These are phyloP conservation scores for Panicum virgatum DNA, from an alignment of 202 grass and related monocot genomes.

Conservation along the genomic window DNA sequence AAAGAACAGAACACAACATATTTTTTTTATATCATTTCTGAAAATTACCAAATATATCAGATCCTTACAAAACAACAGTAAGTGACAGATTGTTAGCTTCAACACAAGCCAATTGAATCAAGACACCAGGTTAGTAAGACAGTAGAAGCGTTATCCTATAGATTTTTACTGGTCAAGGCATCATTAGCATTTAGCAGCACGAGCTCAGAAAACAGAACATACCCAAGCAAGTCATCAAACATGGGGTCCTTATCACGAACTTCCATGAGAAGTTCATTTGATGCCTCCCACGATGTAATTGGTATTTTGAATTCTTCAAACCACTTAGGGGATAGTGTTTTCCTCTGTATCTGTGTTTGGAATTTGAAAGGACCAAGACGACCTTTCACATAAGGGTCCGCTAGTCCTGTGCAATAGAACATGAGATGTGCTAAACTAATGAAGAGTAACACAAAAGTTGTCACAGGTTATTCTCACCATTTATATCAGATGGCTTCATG, in stretches of 20 bases:
- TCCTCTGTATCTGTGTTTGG: constrained; percentile 79
- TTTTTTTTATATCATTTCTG: constrained; percentile 35
- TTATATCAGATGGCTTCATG: constrained; percentile 96
- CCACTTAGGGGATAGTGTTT: constrained; percentile 86
- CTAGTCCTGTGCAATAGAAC: constrained; percentile 58
- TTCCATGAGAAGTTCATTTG: constrained; percentile 74
- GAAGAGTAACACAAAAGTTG: constrained; percentile 2
- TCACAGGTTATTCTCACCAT: constrained; percentile 56
- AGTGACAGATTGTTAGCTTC: constrained; percentile 14
- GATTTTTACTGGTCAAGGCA: constrained; percentile 8
- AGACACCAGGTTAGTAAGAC: neutral
- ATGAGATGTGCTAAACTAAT: constrained; percentile 25
- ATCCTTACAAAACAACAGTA: constrained; percentile 15
- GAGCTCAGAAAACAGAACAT: constrained; percentile 34
- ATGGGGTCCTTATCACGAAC: constrained; percentile 88
- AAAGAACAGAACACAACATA: constrained; percentile 7
- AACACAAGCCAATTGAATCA: constrained; percentile 1
- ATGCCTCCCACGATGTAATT: constrained; percentile 78
- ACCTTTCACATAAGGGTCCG: constrained; percentile 94
- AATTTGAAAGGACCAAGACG: constrained; percentile 73
- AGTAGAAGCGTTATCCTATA: neutral
- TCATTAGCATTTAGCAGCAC: constrained; percentile 24
- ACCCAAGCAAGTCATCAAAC: constrained; percentile 96
- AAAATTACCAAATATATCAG: neutral
- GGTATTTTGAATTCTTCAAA: constrained; percentile 95